These are phyloP conservation scores for Fraxinus excelsior DNA, from an alignment of 257 asterid genomes.

Conservation along the genomic window DNA sequence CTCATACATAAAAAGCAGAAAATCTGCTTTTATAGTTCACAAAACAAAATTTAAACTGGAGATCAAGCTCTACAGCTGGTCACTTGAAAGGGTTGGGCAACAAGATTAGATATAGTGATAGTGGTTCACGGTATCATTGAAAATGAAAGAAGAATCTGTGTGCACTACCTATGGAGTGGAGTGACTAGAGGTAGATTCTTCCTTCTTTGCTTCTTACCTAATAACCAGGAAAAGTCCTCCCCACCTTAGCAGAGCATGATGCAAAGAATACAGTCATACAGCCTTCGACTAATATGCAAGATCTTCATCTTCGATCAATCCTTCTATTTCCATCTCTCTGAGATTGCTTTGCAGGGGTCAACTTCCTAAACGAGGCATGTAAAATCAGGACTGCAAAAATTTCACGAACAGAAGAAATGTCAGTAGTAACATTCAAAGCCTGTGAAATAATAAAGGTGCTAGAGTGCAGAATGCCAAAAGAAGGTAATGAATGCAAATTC, in stretches of 20 bases:
- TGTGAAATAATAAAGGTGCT: background rate
- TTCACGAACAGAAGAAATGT: background rate
- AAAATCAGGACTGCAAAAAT: slow-evolving; percentile 67
- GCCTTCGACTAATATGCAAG: background rate
- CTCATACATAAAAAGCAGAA: background rate
- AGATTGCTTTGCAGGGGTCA: slow-evolving; percentile 63
- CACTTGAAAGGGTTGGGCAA: background rate
- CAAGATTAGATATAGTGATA: background rate
- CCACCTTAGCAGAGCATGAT: background rate
- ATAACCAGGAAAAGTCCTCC: no score
- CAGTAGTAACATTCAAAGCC: background rate
- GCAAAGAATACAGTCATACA: background rate
- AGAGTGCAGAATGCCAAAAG: background rate
- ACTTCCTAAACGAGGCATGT: slow-evolving; percentile 85
- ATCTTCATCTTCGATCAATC: slow-evolving; percentile 31
- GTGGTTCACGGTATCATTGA: background rate
- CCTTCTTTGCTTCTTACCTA: no score
- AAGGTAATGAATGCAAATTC: background rate
- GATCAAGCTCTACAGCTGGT: background rate
- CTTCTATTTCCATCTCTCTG: slow-evolving; percentile 43
- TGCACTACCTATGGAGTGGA: no score
- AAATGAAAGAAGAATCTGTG: no score
- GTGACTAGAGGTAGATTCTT: no score
- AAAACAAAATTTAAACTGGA: background rate
- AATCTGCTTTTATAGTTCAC: background rate